A percentile compares a stretch with the other conserved stretches of the same genome.
phyloP scores from a whole-genome alignment of 2,329 filamentous ascomycete genomes.

The Scolecobasidium constrictum region DNA sequence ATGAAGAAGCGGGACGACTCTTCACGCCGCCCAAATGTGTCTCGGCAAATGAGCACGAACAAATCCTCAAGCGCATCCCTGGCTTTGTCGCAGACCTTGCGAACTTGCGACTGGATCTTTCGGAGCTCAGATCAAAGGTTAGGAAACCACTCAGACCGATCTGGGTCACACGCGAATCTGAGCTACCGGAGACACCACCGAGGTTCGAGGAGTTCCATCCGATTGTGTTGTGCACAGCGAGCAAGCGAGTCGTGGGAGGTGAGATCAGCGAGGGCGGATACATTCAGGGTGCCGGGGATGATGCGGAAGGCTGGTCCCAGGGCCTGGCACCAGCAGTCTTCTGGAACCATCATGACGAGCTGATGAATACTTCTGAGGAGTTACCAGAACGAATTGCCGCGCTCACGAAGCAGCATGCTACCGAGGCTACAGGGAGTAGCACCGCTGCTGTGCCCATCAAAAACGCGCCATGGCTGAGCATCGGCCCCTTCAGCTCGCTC shows the following conservation, averaged over 20 bases:
- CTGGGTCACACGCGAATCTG: constrained; percentile 66
- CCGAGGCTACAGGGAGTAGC: constrained; percentile 11
- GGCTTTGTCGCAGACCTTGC: constrained; percentile 41
- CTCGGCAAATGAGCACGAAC: constrained; percentile 63
- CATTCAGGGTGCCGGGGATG: constrained; percentile 89
- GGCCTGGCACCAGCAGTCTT: constrained; percentile 71
- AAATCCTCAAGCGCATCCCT: constrained; percentile 58
- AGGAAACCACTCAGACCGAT: constrained; percentile 64
- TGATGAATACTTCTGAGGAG: constrained; percentile 56
- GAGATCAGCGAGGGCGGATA: constrained; percentile 66
- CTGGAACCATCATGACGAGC: constrained; percentile 54
- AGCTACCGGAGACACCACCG: constrained; percentile 16
- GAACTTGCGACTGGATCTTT: constrained; percentile 51
- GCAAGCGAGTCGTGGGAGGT: constrained; percentile 55
- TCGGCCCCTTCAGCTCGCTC: constrained; percentile 28
- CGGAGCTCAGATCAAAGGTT: constrained; percentile 43
- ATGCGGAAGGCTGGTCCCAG: constrained; percentile 84
- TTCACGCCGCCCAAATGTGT: constrained; percentile 64
- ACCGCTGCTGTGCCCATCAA: constrained; percentile 20
- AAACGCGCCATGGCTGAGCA: constrained; percentile 28
- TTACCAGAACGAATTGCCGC: constrained; percentile 40
- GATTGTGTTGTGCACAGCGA: constrained; percentile 78
- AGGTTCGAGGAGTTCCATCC: constrained; percentile 52
- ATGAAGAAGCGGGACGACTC: constrained; percentile 40
- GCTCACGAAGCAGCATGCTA: constrained; percentile 21